These are phyloP conservation scores for Collybia sp. DNA, from an alignment of 768 basidiomycete species.

Conservation along the genomic window DNA sequence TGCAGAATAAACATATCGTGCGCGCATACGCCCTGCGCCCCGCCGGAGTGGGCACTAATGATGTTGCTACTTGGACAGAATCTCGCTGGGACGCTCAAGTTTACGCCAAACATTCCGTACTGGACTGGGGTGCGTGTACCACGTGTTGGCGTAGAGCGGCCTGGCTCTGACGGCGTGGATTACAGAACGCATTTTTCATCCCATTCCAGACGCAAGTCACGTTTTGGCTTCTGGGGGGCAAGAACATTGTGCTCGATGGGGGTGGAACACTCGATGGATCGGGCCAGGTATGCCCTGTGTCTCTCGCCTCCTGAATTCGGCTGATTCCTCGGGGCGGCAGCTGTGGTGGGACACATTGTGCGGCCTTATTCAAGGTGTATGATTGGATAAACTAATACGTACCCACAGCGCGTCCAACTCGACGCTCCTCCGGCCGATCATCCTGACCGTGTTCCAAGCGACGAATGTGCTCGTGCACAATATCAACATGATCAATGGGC, in stretches of 20 bases:
- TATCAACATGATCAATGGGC: slow-evolving; percentile 44
- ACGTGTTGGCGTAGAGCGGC: background rate
- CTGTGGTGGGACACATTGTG: slow-evolving; percentile 54
- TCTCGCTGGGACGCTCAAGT: slow-evolving; percentile 46
- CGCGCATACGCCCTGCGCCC: slow-evolving; percentile 5
- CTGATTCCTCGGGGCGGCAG: slow-evolving; percentile 16
- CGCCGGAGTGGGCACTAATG: background rate
- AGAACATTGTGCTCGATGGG: slow-evolving; percentile 44
- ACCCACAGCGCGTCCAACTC: slow-evolving; percentile 35
- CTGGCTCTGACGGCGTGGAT: background rate
- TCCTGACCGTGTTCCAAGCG: slow-evolving; percentile 49
- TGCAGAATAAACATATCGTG: slow-evolving; percentile 46
- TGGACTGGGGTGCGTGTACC: slow-evolving; percentile 40
- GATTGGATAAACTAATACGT: no score
- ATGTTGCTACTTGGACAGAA: slow-evolving; percentile 25
- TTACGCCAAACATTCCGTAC: slow-evolving; percentile 45
- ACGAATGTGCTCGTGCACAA: slow-evolving; percentile 40
- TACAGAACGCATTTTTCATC: slow-evolving; percentile 46
- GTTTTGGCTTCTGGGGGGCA: slow-evolving; percentile 52
- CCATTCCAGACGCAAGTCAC: slow-evolving; percentile 49
- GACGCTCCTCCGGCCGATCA: slow-evolving; percentile 47
- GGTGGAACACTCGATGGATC: slow-evolving; percentile 64
- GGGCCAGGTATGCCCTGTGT: slow-evolving; percentile 43
- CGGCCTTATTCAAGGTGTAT: background rate
- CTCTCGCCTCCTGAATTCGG: background rate